Percentiles rank a stretch among this genome's conserved stretches.
Evolutionary conservation across 2,329 filamentous ascomycete genomes (phyloP).

Genomic region (Pseudogymnoascus sp.): DNA sequence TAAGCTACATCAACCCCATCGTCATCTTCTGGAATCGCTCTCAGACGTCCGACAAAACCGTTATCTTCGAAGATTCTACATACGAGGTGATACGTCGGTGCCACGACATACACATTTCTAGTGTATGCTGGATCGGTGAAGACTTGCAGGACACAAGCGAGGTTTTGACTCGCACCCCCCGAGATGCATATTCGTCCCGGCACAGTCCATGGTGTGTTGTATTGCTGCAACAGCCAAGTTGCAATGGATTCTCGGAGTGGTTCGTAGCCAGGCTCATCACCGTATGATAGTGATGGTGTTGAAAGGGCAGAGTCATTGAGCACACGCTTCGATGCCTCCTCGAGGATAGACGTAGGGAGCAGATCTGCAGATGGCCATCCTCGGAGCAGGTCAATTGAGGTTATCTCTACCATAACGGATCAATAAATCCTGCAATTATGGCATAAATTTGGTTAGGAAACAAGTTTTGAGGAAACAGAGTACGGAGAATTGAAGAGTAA

Average conservation of each 20-base stretch:
- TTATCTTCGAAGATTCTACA: conserved; percentile 79
- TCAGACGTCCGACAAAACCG: conserved; percentile 59
- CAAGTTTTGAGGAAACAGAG: neutral
- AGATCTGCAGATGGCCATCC: conserved; percentile 34
- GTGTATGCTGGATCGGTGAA: conserved; percentile 75
- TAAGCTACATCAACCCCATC: conserved; percentile 64
- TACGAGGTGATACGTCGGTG: conserved; percentile 76
- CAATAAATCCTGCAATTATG: neutral
- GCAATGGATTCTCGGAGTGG: conserved; percentile 62
- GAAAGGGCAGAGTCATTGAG: conserved; percentile 52
- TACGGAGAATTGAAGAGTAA: neutral
- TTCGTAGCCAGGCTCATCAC: conserved; percentile 64
- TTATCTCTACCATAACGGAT: conserved; percentile 2
- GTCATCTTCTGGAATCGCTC: conserved; percentile 65
- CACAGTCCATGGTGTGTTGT: conserved; percentile 24
- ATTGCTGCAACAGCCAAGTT: conserved; percentile 49
- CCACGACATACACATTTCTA: conserved; percentile 67
- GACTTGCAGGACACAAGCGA: conserved; percentile 67
- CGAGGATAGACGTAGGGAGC: conserved; percentile 46
- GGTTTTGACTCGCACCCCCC: conserved; percentile 75
- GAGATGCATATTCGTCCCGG: conserved; percentile 66
- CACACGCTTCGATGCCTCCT: conserved; percentile 48
- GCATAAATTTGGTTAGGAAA: neutral
- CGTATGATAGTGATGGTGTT: conserved; percentile 65
- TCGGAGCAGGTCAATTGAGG: conserved; percentile 33